These are phyloP conservation scores for Knufia petricola DNA, from an alignment of 2,329 filamentous ascomycete species.

Conservation along the genomic window DNA sequence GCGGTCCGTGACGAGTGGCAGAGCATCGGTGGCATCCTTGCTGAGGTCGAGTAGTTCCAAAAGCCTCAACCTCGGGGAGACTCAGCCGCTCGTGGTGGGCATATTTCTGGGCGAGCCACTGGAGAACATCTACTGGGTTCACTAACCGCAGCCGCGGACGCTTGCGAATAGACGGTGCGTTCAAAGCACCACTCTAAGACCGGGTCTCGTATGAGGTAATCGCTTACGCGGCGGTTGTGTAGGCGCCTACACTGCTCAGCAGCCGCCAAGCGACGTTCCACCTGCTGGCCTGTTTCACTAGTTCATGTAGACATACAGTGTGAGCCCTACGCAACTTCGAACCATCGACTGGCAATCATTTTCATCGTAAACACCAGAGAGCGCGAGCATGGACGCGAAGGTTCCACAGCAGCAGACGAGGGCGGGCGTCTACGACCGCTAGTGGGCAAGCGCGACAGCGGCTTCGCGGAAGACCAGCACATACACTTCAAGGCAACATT, in stretches of 20 bases:
- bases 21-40: not conserved
- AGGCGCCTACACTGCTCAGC: not conserved
- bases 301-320: too few relatives aligned
- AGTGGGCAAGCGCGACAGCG: not conserved
- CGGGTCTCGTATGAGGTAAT: not conserved
- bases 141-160: conserved; percentile 2
- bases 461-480: not conserved
- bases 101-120: not conserved
- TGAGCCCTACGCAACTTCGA: too few relatives aligned
- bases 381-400: not conserved
- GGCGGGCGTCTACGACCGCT: not conserved
- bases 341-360: too few relatives aligned
- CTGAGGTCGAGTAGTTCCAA: not conserved
- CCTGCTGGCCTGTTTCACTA: not conserved
- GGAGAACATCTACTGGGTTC: not conserved
- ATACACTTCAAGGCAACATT: not conserved
- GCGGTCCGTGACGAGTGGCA: conserved; percentile 7
- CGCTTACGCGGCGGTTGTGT: not conserved
- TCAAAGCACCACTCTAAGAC: not conserved
- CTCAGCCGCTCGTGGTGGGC: not conserved
- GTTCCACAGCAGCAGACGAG: conserved; percentile 1
- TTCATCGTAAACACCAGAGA: too few relatives aligned
- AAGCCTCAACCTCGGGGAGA: not conserved
- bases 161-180: not conserved
- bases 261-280: not conserved